Percentiles rank a stretch among this genome's conserved stretches.
phyloP scores from a whole-genome alignment of 192 early-diverging fungal species.

The Coemansia sp. region DNA sequence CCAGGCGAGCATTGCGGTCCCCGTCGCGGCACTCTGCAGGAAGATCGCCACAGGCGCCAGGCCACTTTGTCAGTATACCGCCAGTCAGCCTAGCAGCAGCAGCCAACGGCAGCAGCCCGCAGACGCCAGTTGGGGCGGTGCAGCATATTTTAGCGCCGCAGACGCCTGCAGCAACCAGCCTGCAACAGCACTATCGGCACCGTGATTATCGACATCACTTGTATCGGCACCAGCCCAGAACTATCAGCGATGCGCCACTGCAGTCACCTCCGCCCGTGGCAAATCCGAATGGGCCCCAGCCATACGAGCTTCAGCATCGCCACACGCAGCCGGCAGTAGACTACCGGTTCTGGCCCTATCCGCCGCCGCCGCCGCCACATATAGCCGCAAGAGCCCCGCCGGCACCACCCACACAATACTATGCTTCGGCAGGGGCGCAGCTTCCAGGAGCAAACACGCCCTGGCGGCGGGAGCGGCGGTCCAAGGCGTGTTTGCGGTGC shows the following conservation, averaged over 20 bases:
- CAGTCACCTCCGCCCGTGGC: background rate
- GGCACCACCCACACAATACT: background rate
- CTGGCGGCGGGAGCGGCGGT: constrained; percentile 52
- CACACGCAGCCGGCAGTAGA: constrained; percentile 23
- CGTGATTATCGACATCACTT: constrained; percentile 8
- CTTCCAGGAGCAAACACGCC: constrained; percentile 9
- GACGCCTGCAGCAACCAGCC: background rate
- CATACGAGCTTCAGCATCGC: constrained; percentile 7
- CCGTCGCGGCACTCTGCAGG: background rate
- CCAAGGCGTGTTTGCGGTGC: constrained; percentile 52
- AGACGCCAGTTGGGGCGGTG: background rate
- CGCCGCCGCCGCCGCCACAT: constrained; percentile 21
- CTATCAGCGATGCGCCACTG: background rate
- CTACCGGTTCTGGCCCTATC: constrained; percentile 49
- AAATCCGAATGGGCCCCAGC: constrained; percentile 8
- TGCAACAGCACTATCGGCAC: constrained; percentile 7
- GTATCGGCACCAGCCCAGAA: constrained; percentile 8
- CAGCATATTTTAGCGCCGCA: background rate
- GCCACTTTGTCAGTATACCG: background rate
- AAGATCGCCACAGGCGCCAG: background rate
- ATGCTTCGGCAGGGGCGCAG: constrained; percentile 1
- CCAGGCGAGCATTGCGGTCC: background rate
- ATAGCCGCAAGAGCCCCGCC: constrained; percentile 1
- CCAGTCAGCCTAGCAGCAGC: background rate
- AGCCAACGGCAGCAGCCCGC: background rate